Conservation (phyloP, 2,329 filamentous ascomycete species). For the Fusarium chuoi region DNA sequence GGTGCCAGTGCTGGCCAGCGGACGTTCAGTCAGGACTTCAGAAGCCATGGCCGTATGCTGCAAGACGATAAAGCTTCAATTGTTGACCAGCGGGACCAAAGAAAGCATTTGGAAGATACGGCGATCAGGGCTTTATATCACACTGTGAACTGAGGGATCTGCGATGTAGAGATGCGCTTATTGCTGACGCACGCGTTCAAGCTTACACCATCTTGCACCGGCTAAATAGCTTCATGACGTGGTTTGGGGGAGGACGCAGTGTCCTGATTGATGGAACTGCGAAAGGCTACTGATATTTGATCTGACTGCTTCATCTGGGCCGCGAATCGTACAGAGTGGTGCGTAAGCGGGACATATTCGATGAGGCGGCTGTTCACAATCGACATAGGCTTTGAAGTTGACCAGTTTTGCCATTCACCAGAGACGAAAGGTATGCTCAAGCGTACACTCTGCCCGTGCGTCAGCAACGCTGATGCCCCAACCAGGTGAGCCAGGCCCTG, state of each 20-base stretch:
- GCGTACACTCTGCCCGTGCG: too few relatives aligned
- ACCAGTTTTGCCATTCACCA: background rate
- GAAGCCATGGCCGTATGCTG: slow-evolving; percentile 3
- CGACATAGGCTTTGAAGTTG: rapidly evolving
- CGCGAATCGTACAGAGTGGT: background rate
- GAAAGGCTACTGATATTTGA: background rate
- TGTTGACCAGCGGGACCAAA: rapidly evolving
- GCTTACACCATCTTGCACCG: background rate
- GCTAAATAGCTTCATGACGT: slow-evolving; percentile 1
- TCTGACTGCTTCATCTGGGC: background rate
- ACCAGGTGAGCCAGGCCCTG: background rate
- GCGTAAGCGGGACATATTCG: background rate
- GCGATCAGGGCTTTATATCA: rapidly evolving
- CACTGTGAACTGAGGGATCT: too few relatives aligned
- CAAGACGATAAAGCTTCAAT: rapidly evolving
- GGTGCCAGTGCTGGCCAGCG: rapidly evolving
- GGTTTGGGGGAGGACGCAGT: background rate
- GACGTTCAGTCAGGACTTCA: background rate
- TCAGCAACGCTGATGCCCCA: background rate
- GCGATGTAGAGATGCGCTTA: background rate
- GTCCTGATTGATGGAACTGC: slow-evolving; percentile 1
- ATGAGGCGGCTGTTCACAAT: background rate
- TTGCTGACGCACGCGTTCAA: slow-evolving; percentile 5
- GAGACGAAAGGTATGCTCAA: background rate
- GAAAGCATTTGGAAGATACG: rapidly evolving